These are phyloP conservation scores for Dioscorea alata DNA, from an alignment of 106 monocot species.

Conservation along the genomic window DNA sequence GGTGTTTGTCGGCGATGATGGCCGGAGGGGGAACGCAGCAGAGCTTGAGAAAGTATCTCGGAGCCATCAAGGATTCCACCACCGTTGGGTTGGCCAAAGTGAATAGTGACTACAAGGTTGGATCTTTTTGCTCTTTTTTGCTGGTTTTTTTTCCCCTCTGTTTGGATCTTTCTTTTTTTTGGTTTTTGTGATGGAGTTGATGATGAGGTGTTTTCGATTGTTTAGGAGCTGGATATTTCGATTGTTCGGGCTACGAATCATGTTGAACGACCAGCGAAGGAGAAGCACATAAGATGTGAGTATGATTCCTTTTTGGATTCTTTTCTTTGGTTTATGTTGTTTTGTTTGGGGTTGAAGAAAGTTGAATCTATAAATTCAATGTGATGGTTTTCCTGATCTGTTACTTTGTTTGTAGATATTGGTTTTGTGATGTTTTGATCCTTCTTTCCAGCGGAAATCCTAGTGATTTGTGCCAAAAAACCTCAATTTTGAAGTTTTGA, in stretches of 20 bases:
- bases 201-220: neutral
- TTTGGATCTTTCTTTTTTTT: neutral
- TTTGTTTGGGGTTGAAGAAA: neutral
- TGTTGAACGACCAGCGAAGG: constrained; percentile 82
- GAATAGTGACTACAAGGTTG: constrained; percentile 91
- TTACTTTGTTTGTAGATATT: neutral
- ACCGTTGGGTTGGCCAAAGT: constrained; percentile 89
- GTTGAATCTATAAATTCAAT: neutral
- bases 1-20: constrained; percentile 23
- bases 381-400: neutral
- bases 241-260: constrained; percentile 90
- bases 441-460: too few relatives aligned
- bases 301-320: neutral
- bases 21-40: constrained; percentile 47
- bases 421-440: too few relatives aligned
- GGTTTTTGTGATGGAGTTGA: neutral
- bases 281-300: constrained; percentile 78
- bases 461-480: too few relatives aligned
- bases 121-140: too few relatives aligned
- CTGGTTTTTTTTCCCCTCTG: too few relatives aligned
- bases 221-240: constrained; percentile 87
- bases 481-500: too few relatives aligned
- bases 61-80: constrained; percentile 89
- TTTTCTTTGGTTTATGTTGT: neutral
- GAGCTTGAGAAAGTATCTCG: constrained; percentile 79